Evolutionary conservation across 1,284 basidiomycete genomes (phyloP).

Genomic region (Ustilago vetiveriae): DNA sequence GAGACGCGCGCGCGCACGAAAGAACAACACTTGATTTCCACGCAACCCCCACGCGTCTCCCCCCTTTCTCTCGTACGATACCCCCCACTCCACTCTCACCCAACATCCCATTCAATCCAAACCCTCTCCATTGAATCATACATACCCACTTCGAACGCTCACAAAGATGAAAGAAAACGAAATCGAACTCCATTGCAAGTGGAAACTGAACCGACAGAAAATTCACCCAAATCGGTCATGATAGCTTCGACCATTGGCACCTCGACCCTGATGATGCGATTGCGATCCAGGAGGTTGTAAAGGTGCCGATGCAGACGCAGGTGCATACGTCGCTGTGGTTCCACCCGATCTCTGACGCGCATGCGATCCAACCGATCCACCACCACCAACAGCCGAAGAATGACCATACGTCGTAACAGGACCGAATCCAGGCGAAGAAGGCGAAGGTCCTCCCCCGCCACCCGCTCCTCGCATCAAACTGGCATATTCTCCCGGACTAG

Average conservation of each 20-base stretch:
- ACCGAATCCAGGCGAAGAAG: constrained; percentile 31
- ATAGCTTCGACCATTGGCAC: constrained; percentile 27
- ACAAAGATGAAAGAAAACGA: not conserved
- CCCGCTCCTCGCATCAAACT: constrained; percentile 49
- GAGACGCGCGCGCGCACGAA: too few species aligned
- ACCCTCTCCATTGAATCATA: too few species aligned
- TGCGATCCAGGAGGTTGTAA: too few species aligned
- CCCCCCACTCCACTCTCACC: too few species aligned
- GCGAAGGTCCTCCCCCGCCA: constrained; percentile 36
- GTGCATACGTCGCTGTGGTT: not conserved
- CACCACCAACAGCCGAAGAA: constrained; percentile 39
- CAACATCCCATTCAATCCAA: too few species aligned
- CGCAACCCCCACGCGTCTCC: too few species aligned
- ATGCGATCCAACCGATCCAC: constrained; percentile 14
- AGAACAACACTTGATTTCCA: too few species aligned
- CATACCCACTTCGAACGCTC: too few species aligned
- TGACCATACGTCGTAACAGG: constrained; percentile 34
- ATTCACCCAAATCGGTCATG: constrained; percentile 35
- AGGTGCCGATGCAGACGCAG: constrained; percentile 6
- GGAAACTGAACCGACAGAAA: too few species aligned
- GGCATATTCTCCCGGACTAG: constrained; percentile 50
- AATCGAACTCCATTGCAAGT: too few species aligned
- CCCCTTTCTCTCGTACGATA: too few species aligned
- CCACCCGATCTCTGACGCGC: constrained; percentile 39
- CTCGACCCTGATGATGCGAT: too few species aligned